Evolutionary conservation across 768 basidiomycete species (phyloP), one percentile per base, ranked within the genome.

Genomic region (Dacryopinax spathularia): DNA sequence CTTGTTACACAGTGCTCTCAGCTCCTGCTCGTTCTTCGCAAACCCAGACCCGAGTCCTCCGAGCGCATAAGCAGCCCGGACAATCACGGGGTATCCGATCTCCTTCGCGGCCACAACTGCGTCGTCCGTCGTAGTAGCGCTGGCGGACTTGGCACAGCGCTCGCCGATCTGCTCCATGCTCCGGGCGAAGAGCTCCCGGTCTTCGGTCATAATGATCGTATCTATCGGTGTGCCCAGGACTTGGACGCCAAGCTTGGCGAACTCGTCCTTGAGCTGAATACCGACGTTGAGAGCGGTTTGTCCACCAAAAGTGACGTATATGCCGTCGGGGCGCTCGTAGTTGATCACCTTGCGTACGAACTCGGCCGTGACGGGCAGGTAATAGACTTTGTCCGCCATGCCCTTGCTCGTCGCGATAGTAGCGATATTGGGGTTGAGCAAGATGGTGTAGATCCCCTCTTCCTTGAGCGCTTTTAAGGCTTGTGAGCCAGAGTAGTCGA

Each of bases 391-490:
- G 80, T 99, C 96, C 25, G 96, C 96, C 60, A 99, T 84, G 66
- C 96, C 94, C 70, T 93, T 93, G 59, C 91, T 94, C 0, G 93
- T 96, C 44, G 93, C 93, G 69, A 97, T 99, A 36, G 96, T 99
- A 22, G 96, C 96, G 69, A 99, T 99, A 76, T 99, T 99, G 29
- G 96, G 95, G 76, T 98, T 98, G 69, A 99, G 84, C 73, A 99
- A 85, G 75, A 99, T 92, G 65, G 96, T 99, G 77, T 96, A 98
- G 72, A 99, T 98, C 34, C 96, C 96, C 73, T 98, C 96, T 73
- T 91, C 91, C 77, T 98, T 98, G 68, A 99, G 82, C 10, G 96
- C 96, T 76, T 99, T 99, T 82, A 99, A 95, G 13, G 96, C 95
- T 74, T 99, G 96, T 36, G 92, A 95, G 66, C 96, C 96, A 0